phyloP scores from a whole-genome alignment of 768 basidiomycete genomes.

The Collybiopsis luxurians region DNA sequence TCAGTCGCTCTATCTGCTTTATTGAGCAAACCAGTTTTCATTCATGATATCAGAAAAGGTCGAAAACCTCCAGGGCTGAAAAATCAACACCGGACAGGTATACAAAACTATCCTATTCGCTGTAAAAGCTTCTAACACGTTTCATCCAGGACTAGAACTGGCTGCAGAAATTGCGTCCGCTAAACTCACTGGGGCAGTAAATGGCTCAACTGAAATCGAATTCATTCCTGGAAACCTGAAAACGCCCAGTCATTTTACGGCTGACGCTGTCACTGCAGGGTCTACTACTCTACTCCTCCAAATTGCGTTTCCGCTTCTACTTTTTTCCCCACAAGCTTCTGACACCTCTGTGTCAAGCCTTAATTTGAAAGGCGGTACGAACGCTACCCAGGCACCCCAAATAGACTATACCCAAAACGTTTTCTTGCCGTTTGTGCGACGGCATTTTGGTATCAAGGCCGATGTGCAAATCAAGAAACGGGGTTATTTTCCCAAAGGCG shows the following conservation, averaged over 20 bases:
- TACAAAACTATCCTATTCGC: neutral
- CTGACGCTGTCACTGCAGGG: constrained; percentile 60
- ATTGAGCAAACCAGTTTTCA: constrained; percentile 54
- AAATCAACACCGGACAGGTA: constrained; percentile 72
- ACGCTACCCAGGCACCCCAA: constrained; percentile 69
- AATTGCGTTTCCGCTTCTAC: constrained; percentile 63
- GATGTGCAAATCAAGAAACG: constrained; percentile 49
- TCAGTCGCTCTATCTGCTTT: constrained; percentile 64
- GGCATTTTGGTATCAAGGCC: constrained; percentile 49
- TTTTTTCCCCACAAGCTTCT: constrained; percentile 42
- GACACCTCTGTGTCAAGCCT: constrained; percentile 40
- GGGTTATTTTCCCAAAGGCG: constrained; percentile 75
- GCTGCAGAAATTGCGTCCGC: constrained; percentile 61
- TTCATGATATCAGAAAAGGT: constrained; percentile 58
- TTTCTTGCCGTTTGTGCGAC: constrained; percentile 64
- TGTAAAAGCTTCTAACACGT: neutral
- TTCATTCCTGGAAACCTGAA: constrained; percentile 47
- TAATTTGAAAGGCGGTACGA: constrained; percentile 67
- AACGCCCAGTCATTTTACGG: constrained; percentile 36
- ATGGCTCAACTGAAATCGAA: constrained; percentile 50
- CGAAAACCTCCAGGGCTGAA: constrained; percentile 64
- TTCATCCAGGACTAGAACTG: constrained; percentile 55
- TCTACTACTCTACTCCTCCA: constrained; percentile 72
- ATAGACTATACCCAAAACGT: constrained; percentile 69
- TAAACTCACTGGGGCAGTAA: constrained; percentile 48